Evolutionary conservation across 768 basidiomycete species (phyloP).

Genomic region (Collybia sp.): DNA sequence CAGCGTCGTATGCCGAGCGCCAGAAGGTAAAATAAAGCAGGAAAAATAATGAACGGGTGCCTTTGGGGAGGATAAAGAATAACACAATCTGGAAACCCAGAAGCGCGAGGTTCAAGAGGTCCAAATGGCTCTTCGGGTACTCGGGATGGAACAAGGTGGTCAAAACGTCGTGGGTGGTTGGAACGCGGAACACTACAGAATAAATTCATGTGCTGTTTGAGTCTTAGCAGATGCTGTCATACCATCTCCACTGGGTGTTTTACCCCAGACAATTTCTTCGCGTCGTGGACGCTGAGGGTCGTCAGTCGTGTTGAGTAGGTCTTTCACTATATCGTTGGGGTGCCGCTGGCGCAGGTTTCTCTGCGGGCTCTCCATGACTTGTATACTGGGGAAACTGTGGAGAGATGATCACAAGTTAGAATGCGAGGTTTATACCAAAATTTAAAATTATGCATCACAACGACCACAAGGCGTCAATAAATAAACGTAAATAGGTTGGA

Average conservation of each 20-base stretch:
- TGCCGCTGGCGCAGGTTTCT: slow-evolving; percentile 28
- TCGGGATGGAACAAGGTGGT: slow-evolving; percentile 81
- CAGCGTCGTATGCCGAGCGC: slow-evolving; percentile 87
- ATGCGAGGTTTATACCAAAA: too few relatives aligned
- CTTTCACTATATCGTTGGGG: slow-evolving; percentile 9
- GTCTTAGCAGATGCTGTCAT: slow-evolving; percentile 13
- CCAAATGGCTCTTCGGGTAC: slow-evolving; percentile 85
- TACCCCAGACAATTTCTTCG: slow-evolving; percentile 81
- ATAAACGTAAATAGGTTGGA: too few relatives aligned
- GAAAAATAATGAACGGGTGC: slow-evolving; percentile 63
- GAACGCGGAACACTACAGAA: slow-evolving; percentile 80
- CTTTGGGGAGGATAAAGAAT: slow-evolving; percentile 61
- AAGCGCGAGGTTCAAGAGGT: slow-evolving; percentile 77
- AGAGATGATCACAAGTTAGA: too few relatives aligned
- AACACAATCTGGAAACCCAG: slow-evolving; percentile 75
- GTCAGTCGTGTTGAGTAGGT: slow-evolving; percentile 4
- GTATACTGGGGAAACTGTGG: too few relatives aligned
- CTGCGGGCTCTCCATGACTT: slow-evolving; percentile 9
- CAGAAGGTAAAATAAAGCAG: slow-evolving; percentile 90
- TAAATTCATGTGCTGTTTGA: background rate
- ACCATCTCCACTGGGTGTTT: slow-evolving; percentile 81
- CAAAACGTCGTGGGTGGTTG: slow-evolving; percentile 87
- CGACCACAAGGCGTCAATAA: too few relatives aligned
- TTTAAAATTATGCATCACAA: too few relatives aligned
- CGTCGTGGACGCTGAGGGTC: slow-evolving; percentile 10